Evolutionary conservation across 345 rosid species (phyloP).

Genomic region (Eucalyptus rudis): DNA sequence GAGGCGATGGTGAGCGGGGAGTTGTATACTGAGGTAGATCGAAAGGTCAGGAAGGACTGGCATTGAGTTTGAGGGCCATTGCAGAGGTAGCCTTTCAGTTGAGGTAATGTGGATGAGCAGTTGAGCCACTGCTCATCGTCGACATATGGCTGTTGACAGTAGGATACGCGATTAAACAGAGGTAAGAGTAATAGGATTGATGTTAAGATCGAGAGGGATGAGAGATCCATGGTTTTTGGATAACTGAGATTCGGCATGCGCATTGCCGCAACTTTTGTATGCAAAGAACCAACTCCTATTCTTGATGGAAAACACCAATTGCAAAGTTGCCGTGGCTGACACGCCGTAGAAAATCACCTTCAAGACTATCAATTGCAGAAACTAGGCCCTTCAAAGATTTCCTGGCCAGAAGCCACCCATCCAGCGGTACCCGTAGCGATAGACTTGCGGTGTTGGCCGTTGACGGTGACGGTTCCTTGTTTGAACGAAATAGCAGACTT

Average conservation of each 20-base stretch:
- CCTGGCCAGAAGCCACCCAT: not conserved
- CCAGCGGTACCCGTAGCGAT: not conserved
- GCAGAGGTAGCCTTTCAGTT: slow-evolving; percentile 11
- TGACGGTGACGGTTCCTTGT: not conserved
- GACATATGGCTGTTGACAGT: not conserved
- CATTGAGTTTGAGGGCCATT: slow-evolving; percentile 5
- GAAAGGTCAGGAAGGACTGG: slow-evolving; percentile 9
- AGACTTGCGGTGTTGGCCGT: not conserved
- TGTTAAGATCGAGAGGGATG: not conserved
- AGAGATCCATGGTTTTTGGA: not conserved
- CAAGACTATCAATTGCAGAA: not conserved
- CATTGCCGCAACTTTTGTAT: not conserved
- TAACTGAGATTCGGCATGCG: not conserved
- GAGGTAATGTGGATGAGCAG: not conserved
- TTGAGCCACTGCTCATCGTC: not conserved
- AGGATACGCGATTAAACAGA: not conserved
- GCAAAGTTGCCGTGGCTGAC: not conserved
- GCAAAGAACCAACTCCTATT: not conserved
- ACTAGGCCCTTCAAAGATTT: not conserved
- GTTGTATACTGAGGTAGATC: not conserved
- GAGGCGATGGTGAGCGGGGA: slow-evolving; percentile 1
- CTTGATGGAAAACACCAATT: not conserved
- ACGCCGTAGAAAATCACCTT: not conserved
- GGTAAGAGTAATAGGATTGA: not conserved
- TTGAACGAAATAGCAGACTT: not conserved